Evolutionary conservation across 1,139 yeast genomes (phyloP), one percentile per base, ranked within the genome.

Genomic region (Sugiyamaella pinicola): DNA sequence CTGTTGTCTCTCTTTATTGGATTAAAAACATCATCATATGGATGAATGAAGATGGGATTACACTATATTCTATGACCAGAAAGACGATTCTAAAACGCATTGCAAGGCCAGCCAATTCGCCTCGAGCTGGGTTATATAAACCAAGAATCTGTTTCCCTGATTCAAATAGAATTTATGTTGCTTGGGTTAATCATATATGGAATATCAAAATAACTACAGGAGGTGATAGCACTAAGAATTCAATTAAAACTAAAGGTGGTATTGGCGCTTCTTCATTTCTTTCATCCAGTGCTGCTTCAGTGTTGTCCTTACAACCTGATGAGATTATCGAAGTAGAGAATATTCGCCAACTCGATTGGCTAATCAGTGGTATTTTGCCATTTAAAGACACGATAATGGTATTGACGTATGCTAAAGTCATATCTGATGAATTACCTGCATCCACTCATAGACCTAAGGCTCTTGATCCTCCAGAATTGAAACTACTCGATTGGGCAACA

Each of bases 181-280:
- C 91, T 0, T 93, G 99, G 99, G 88, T 83, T 2, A 78, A 82
- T 58, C 79, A 83, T 57, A 74, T 93, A 1, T 91, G 96, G 95
- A 75, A 81, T 35, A 72, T 91, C 43, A 77, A 85, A 60, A 74
- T 86, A 48, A 56, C 58, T 19, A 43, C 44, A 15, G 54, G 48
- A 17, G 40, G 52, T n/a, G 43, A 39, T 26, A 34, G 22, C 6
- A 41, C 17, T 3, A 31, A 31, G 13, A n/a, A 13, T 17, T 31
- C 35, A 8, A n/a, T 12, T 17, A 31, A 31, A 18, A 15, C 21
- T 22, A 26, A 26, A 10, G 29, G 44, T 24, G 47, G 43, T 8
- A 46, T 51, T 19, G 45, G 46, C 4, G 45, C 33, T 9, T 15
- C 45, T 22, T 22, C 55, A 3, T 42, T 52, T n/a, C 46, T 52